Conservation (phyloP, 345 rosid genomes). For the Limnanthes douglasii region DNA sequence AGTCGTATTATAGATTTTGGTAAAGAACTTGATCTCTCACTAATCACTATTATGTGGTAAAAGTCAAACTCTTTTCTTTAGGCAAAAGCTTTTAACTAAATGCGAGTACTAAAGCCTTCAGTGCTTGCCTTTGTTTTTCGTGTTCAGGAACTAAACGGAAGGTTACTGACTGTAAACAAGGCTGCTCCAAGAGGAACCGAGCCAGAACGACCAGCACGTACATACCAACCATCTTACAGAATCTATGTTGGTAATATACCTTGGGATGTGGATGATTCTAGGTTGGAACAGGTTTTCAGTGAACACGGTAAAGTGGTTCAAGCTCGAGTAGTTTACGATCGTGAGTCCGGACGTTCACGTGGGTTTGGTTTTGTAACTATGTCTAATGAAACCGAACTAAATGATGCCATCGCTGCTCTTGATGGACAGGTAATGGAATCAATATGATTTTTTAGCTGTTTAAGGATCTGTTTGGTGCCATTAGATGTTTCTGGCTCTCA, state of each 20-base stretch:
- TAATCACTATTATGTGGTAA: background rate
- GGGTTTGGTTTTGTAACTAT: conserved; percentile 75
- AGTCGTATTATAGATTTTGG: too few relatives aligned
- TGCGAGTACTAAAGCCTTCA: too few relatives aligned
- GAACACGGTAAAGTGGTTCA: conserved; percentile 58
- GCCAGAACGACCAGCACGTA: conserved; percentile 35
- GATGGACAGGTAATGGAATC: conserved; percentile 49
- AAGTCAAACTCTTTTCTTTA: background rate
- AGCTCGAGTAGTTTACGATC: conserved; percentile 52
- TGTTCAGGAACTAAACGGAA: conserved; percentile 47
- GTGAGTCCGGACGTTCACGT: conserved; percentile 71
- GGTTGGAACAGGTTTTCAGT: conserved; percentile 56
- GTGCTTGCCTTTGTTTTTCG: background rate
- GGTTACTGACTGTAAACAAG: conserved; percentile 50
- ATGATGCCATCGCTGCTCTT: conserved; percentile 68
- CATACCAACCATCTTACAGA: conserved; percentile 19
- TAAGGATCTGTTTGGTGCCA: background rate
- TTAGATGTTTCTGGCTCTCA: background rate
- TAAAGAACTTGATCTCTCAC: background rate
- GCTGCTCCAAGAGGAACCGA: conserved; percentile 56
- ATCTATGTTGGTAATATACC: conserved; percentile 65
- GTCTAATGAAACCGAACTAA: conserved; percentile 49
- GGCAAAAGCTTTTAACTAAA: too few relatives aligned
- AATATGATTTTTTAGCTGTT: background rate
- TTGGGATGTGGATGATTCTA: conserved; percentile 48